Base-by-base conservation (phyloP, 495 filamentous ascomycete genomes). In the Neurospora sublineolata region DNA sequence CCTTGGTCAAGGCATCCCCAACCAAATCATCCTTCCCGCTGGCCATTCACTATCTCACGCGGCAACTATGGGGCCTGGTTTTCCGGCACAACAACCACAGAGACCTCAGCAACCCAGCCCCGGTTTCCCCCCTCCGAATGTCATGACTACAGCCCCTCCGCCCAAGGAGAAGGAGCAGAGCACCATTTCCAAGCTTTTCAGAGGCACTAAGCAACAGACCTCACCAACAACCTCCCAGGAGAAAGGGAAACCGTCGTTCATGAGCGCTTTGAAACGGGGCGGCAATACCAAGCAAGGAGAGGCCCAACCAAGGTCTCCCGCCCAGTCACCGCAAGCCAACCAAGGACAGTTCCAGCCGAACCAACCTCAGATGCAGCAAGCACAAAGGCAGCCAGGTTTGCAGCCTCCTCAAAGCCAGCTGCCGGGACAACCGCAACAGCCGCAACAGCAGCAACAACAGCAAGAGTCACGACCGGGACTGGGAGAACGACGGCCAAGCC, bases 171-270 rank as follows among this genome's bases (percentile, higher is more conserved):
- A 76, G 37, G 76, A 79, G 42, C 78, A 79, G 41, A 78, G 78
- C 72, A 78, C 78, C 0, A 68, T 81, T n/a, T 77, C 79, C 11
- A 80, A 78, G 72, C 67, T 80, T 60, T 76, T 80, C 52, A 78
- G 76, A 42, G 76, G 76, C 37, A 72, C 52, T 36, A 79, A 77
- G 18, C 75, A 67, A 36, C 73, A 75, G 16, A 76, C 72, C 60
- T n/a, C 58, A 3, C 52, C 52, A 9, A 64, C 52, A 33, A 64
- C 14, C 12, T 72, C 77, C 36, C 79, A 79, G 67, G 74, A 77
- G 11, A 80, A 78, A 68, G 52, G 42, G 11, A 80, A 78, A 38
- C 42, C 75, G 36, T 75, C 73, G 3, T 79, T 83, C 68, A 77
- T 81, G 64, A 72, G 76, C 20, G 75, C 70, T n/a, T 77, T 83